phyloP scores from a whole-genome alignment of 768 basidiomycete species.

The Neoboletus brunneissimus region DNA sequence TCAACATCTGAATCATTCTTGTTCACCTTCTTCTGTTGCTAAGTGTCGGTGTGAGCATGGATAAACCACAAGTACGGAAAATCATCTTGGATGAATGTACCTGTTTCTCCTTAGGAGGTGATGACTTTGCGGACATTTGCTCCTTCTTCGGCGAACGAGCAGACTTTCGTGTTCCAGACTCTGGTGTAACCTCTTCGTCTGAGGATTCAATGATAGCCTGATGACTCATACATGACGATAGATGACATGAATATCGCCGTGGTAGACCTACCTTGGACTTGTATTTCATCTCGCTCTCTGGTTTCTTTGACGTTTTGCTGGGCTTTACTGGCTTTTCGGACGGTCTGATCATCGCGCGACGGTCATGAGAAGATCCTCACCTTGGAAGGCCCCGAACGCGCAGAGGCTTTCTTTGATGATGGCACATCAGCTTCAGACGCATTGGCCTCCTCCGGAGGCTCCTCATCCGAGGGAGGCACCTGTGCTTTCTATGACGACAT shows the following conservation, averaged over 20 bases:
- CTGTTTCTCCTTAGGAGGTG: slow-evolving; percentile 14
- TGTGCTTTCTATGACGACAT: background rate
- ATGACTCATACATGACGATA: background rate
- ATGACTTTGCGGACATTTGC: background rate
- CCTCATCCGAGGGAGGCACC: background rate
- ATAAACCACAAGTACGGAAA: background rate
- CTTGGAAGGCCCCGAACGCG: slow-evolving; percentile 11
- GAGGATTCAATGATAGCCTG: slow-evolving; percentile 31
- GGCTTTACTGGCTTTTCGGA: slow-evolving; percentile 12
- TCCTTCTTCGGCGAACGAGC: slow-evolving; percentile 11
- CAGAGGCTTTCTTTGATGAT: slow-evolving; percentile 11
- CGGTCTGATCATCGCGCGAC: background rate
- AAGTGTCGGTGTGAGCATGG: background rate
- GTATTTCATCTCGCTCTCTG: slow-evolving; percentile 18
- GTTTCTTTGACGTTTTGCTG: slow-evolving; percentile 11
- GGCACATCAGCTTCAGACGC: slow-evolving; percentile 1
- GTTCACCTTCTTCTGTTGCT: background rate
- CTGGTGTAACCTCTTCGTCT: slow-evolving; percentile 22
- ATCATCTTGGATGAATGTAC: background rate
- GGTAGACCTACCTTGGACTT: slow-evolving; percentile 27
- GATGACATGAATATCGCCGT: background rate
- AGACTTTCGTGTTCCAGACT: slow-evolving; percentile 1
- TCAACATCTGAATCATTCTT: slow-evolving; percentile 10
- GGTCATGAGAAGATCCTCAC: background rate
- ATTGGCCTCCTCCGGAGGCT: background rate